Evolutionary conservation across 1,284 basidiomycete genomes (phyloP).

Genomic region (Moesziomyces sp.): DNA sequence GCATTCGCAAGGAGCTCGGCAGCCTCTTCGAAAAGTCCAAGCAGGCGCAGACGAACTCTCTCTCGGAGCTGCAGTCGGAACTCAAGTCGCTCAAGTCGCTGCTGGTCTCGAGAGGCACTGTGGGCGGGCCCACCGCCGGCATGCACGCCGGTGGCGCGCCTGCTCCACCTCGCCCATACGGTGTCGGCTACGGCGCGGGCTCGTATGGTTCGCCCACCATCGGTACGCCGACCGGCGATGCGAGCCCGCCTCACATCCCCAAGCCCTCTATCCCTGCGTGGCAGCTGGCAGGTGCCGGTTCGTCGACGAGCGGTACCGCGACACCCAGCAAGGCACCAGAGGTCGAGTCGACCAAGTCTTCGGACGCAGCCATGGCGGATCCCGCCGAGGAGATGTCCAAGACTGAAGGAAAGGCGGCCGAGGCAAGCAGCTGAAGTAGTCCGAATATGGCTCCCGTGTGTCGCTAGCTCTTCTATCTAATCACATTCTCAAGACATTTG

Average conservation of each 20-base stretch:
- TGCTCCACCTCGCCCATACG: slow-evolving; percentile 26
- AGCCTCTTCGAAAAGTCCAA: slow-evolving; percentile 97
- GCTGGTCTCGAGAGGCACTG: slow-evolving; percentile 81
- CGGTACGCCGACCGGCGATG: slow-evolving; percentile 39
- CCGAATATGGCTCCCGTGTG: background rate
- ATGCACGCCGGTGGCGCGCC: slow-evolving; percentile 18
- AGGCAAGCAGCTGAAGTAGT: slow-evolving; percentile 14
- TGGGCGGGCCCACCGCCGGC: slow-evolving; percentile 64
- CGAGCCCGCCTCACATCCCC: slow-evolving; percentile 48
- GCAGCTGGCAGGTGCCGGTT: slow-evolving; percentile 58
- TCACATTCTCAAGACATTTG: too few species aligned
- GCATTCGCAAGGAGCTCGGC: slow-evolving; percentile 88
- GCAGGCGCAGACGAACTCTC: slow-evolving; percentile 74
- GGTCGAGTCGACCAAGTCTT: slow-evolving; percentile 19
- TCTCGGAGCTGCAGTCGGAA: slow-evolving; percentile 89
- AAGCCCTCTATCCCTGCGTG: slow-evolving; percentile 64
- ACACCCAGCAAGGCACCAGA: slow-evolving; percentile 14
- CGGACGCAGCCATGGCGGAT: slow-evolving; percentile 26
- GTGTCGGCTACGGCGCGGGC: slow-evolving; percentile 28
- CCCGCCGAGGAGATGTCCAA: slow-evolving; percentile 48
- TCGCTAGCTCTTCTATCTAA: background rate
- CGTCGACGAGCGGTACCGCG: slow-evolving; percentile 8
- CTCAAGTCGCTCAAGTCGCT: slow-evolving; percentile 93
- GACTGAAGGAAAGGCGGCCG: slow-evolving; percentile 30
- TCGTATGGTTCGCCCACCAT: slow-evolving; percentile 43